Evolutionary conservation across 257 asterid species (phyloP), one percentile per base, ranked within the genome.

Genomic region (Solanum chilense): DNA sequence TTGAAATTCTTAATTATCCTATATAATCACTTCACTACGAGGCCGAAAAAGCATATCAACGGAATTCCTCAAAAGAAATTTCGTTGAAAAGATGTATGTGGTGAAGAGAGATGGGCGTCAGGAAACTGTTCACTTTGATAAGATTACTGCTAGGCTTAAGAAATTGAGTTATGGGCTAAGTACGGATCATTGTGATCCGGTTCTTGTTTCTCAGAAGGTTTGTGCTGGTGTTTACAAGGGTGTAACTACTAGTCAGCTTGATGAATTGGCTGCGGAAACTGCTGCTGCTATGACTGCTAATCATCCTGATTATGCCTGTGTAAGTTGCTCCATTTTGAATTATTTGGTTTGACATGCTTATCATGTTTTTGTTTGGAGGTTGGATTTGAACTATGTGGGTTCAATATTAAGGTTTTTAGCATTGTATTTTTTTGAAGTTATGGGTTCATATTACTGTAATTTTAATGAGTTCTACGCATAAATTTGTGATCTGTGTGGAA

Each of bases 261-360:
- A 96, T 88, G 99, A 95, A 66, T 89, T 97, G 94, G 99, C 99
- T 29, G 99, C 99, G 4, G 99, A 97, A 92, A 97, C 99, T 3
- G 93, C 99, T 1, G 99, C 99, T 1, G 99, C 98, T 62, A 76
- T 97, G 98, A 96, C 99, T n/a, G 92, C 99, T 2, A 93, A 93
- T 52, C 99, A 97, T 77, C 98, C 99, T 15, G 99, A 97, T 89
- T 97, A 97, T 86, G 99, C 99, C 66, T 97, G 93, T 12, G 99
- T 97, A 83, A 90, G 98, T 95, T 86, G 16, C 29, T 7, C 47
- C 37, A 25, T 87, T 42, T 71, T 35, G 39, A 42, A n/a, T 29
- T 13, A 20, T 56, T 56, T 56, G 66, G 66, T 56, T 20, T 56
- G 5, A 11, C 64, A 31, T 76, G 83, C 37, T 76, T 76, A 20